These are phyloP conservation scores for Oryza rufipogon DNA, from an alignment of 176 grass and related monocot species.

Conservation along the genomic window DNA sequence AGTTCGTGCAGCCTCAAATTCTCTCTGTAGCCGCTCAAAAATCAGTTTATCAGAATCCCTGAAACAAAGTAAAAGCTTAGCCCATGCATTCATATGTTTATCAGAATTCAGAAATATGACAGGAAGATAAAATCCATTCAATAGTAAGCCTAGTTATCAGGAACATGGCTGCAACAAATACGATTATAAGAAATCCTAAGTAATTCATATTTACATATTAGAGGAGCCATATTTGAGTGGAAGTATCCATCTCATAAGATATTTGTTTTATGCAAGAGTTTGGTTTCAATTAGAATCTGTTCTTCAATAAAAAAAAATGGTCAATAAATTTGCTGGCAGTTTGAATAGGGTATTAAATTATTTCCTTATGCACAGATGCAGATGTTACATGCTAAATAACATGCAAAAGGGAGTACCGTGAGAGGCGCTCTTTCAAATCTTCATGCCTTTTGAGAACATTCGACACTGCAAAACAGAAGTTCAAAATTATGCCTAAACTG, in stretches of 20 bases:
- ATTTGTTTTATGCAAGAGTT: neutral
- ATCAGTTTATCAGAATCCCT: constrained; percentile 96
- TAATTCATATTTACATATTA: neutral
- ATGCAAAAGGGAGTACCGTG: constrained; percentile 50
- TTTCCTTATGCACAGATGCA: neutral
- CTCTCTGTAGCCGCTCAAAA: constrained; percentile 90
- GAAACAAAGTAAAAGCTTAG: constrained; percentile 31
- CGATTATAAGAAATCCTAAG: constrained; percentile 4
- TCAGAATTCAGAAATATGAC: neutral
- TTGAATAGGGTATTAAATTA: constrained; percentile 6
- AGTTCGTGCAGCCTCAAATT: constrained; percentile 77
- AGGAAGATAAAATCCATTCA: neutral
- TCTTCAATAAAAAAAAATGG: neutral
- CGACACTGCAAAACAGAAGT: constrained; percentile 53
- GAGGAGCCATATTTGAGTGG: neutral
- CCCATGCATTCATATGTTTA: constrained; percentile 4
- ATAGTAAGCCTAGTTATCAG: neutral
- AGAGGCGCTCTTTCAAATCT: constrained; percentile 72
- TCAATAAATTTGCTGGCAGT: neutral
- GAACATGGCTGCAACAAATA: neutral
- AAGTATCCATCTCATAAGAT: neutral
- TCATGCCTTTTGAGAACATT: constrained; percentile 72
- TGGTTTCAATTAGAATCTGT: neutral
- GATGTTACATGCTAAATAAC: constrained; percentile 14
- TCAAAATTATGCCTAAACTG: neutral